These are phyloP conservation scores for Arthrobotrys iridis DNA, from an alignment of 2,329 filamentous ascomycete species.

Conservation along the genomic window DNA sequence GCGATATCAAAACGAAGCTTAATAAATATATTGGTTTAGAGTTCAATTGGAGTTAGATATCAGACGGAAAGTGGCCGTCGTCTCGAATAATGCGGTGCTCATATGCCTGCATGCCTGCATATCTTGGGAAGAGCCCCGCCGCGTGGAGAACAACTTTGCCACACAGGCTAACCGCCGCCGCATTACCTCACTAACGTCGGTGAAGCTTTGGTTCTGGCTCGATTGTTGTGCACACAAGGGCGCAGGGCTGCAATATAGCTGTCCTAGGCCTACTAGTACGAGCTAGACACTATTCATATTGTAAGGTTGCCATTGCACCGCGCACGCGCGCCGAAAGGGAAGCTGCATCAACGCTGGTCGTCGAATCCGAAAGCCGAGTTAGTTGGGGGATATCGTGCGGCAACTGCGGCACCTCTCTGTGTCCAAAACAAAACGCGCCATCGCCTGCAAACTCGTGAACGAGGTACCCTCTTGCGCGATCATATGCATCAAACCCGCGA, in stretches of 20 bases:
- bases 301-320: no score
- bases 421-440: slow-evolving; percentile 31
- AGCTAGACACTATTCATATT: no score
- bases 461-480: slow-evolving; percentile 5
- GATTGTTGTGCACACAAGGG: no score
- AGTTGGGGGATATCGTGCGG: slow-evolving; percentile 1
- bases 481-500: neutral
- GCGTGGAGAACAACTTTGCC: neutral
- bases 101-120: no score
- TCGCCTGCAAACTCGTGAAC: slow-evolving; percentile 20
- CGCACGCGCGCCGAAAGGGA: no score
- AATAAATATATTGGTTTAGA: slow-evolving; percentile 8
- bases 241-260: no score
- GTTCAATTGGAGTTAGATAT: slow-evolving; percentile 7
- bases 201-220: no score
- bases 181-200: no score
- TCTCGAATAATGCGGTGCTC: neutral
- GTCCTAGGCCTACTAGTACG: no score
- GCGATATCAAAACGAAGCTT: slow-evolving; percentile 7
- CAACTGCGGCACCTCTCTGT: slow-evolving; percentile 19
- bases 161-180: no score
- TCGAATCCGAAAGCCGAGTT: no score
- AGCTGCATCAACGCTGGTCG: no score
- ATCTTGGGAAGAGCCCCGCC: slow-evolving; percentile 42
- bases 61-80: slow-evolving; percentile 46